Conservation (phyloP, 331 rosid genomes). For the Quercus phellos region DNA sequence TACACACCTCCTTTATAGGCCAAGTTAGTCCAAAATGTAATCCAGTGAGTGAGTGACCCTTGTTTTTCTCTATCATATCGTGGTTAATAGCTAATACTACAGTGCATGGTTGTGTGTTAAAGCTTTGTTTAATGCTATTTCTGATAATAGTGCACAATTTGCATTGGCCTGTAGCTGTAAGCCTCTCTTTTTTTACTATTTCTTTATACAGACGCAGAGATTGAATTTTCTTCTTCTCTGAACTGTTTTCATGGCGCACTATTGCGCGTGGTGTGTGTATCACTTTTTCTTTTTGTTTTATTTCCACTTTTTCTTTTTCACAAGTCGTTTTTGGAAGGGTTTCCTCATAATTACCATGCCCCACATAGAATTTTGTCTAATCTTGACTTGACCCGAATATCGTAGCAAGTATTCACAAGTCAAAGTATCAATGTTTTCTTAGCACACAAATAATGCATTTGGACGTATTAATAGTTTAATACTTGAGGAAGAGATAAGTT, state of each 20-base stretch:
- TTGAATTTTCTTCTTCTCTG: neutral
- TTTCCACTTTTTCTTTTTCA: neutral
- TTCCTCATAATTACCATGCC: neutral
- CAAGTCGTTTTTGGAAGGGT: neutral
- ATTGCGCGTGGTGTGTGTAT: neutral
- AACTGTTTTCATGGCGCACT: neutral
- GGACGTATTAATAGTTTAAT: too few species aligned
- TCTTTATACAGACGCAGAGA: neutral
- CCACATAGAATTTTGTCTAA: neutral
- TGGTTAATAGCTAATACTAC: too few species aligned
- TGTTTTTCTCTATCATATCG: too few species aligned
- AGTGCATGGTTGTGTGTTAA: too few species aligned
- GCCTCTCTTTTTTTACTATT: neutral
- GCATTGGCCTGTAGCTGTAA: neutral
- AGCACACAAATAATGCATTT: too few species aligned
- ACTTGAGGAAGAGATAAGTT: accelerated
- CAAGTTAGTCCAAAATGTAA: too few species aligned
- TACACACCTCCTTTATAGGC: too few species aligned
- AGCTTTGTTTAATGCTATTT: too few species aligned
- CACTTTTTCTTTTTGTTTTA: neutral
- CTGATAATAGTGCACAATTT: neutral
- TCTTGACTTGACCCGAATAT: neutral
- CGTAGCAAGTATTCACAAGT: neutral
- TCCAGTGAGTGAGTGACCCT: too few species aligned
- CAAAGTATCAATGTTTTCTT: neutral